Evolutionary conservation across 2,329 filamentous ascomycete species (phyloP).

Genomic region (Blastomyces percursus): DNA sequence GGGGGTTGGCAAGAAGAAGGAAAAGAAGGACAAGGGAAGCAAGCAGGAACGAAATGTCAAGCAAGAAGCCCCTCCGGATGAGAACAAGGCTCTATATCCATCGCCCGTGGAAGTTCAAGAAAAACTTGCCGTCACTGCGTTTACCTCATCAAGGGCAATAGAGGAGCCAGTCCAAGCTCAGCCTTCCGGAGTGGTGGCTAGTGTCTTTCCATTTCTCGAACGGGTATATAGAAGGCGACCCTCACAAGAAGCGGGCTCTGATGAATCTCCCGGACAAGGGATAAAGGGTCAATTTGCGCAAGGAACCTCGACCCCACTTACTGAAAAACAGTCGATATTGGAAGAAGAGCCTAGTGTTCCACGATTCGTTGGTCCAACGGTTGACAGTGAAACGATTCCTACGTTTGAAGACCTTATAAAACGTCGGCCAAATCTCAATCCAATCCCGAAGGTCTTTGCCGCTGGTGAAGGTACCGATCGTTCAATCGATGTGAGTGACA

Average conservation of each 20-base stretch:
- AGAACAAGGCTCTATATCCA: neutral
- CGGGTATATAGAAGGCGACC: slow-evolving; percentile 24
- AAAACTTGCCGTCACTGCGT: neutral
- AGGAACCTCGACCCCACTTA: neutral
- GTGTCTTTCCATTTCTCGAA: slow-evolving; percentile 28
- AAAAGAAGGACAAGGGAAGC: slow-evolving; percentile 11
- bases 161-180: slow-evolving; percentile 9
- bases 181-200: slow-evolving; percentile 21
- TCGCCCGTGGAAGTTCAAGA: neutral
- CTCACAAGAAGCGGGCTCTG: slow-evolving; percentile 7
- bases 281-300: neutral
- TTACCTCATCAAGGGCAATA: neutral
- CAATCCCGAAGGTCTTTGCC: neutral
- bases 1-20: slow-evolving; percentile 3
- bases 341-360: neutral
- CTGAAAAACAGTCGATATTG: neutral
- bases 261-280: slow-evolving; percentile 6
- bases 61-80: neutral
- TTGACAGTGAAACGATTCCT: neutral
- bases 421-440: neutral
- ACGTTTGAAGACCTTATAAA: slow-evolving; percentile 1
- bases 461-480: slow-evolving; percentile 14
- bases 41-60: slow-evolving; percentile 5
- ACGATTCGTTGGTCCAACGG: neutral
- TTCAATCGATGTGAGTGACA: slow-evolving; percentile 8